phyloP scores from a whole-genome alignment of 1,284 basidiomycete genomes.

The Sphagnurus paluster region DNA sequence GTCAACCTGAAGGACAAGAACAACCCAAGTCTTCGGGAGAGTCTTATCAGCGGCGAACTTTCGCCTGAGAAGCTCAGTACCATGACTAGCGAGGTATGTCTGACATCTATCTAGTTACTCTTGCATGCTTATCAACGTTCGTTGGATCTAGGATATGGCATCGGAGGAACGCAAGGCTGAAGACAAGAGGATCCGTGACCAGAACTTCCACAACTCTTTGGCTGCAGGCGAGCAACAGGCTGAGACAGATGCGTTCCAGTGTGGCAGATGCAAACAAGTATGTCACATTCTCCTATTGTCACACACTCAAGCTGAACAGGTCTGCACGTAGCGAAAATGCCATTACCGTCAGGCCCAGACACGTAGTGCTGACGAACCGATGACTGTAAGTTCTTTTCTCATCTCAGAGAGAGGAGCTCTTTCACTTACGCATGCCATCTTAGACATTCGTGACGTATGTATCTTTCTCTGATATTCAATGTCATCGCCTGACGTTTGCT shows the following conservation, averaged over 20 bases:
- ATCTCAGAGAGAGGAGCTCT: background rate
- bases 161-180: conserved; percentile 87
- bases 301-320: conserved; percentile 12
- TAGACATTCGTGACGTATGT: conserved; percentile 42
- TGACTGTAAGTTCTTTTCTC: conserved; percentile 70
- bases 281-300: conserved; percentile 15
- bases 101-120: background rate
- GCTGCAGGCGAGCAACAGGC: conserved; percentile 89
- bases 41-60: conserved; percentile 83
- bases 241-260: conserved; percentile 99
- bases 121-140: background rate
- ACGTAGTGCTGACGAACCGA: conserved; percentile 92
- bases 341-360: conserved; percentile 95
- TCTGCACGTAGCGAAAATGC: conserved; percentile 73
- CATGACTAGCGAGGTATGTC: conserved; percentile 79
- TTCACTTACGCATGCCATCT: conserved; percentile 2
- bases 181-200: conserved; percentile 80
- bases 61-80: conserved; percentile 67
- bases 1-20: conserved; percentile 95
- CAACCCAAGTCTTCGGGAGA: conserved; percentile 85
- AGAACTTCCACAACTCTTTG: conserved; percentile 91
- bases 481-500: conserved; percentile 8
- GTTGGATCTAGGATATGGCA: conserved; percentile 83
- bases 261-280: conserved; percentile 87
- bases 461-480: background rate